These are phyloP conservation scores for Pseudozyma hubeiensis DNA, from an alignment of 1,284 basidiomycete species.

Conservation along the genomic window DNA sequence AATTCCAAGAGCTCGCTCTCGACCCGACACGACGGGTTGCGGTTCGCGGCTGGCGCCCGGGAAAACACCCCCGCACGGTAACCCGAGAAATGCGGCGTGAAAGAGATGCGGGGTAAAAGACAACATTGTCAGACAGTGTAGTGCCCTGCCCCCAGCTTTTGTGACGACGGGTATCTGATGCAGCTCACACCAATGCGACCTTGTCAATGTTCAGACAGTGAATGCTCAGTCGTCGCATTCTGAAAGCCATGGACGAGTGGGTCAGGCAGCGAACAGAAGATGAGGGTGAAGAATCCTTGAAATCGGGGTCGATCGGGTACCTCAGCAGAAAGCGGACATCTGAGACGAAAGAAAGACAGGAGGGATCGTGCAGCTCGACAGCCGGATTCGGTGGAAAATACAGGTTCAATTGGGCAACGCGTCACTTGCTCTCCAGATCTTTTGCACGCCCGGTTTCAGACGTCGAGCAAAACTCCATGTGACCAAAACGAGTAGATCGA, in stretches of 20 bases:
- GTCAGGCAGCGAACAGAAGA: no score
- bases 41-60: no score
- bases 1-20: no score
- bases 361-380: slow-evolving; percentile 1
- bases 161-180: no score
- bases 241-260: no score
- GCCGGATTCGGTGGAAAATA: slow-evolving; percentile 7
- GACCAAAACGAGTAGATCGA: no score
- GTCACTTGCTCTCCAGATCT: background rate
- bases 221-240: no score
- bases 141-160: no score
- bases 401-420: background rate
- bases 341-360: slow-evolving; percentile 7
- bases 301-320: no score
- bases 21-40: background rate
- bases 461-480: slow-evolving; percentile 1
- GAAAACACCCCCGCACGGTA: background rate
- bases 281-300: no score
- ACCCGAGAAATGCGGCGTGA: slow-evolving; percentile 1
- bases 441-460: slow-evolving; percentile 1
- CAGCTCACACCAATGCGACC: no score
- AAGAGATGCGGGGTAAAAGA: slow-evolving; percentile 19
- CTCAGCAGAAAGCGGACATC: background rate
- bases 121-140: background rate
- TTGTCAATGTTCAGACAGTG: no score